Evolutionary conservation across 805 yeast genomes (phyloP), one percentile per base, ranked within the genome.

Genomic region (Kluyveromyces siamensis): DNA sequence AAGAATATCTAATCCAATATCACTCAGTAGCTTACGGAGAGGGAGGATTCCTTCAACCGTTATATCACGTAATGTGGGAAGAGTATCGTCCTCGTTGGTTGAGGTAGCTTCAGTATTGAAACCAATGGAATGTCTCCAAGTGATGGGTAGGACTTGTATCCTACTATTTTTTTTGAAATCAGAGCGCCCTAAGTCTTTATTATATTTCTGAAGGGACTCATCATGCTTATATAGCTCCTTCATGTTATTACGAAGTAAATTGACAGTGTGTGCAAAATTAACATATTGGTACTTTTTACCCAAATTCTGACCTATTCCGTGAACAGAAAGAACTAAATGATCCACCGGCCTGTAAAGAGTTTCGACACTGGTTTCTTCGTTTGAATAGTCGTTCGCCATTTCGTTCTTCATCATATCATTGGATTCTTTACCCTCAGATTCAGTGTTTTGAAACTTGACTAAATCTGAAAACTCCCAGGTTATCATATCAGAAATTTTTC

Each of bases 261-360:
- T 86, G 35, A 88, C 78, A 37, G 89, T 89, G 61, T 89, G 96
- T 8, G 88, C 81, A 69, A 91, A 93, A 65, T 87, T 87, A 25
- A 91, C 83, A 46, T 84, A 81, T 56, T 89, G 90, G 59, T 84
- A 81, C 58, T 79, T 79, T 42, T 80, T 72, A 1, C 96, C 95
- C 46, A 93, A 69, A 16, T 82, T 78, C 66, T 91, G 99, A 1
- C 98, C 99, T 51, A 91, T 87, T 0, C 99, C 99, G 68, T 91
- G 99, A 27, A 91, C 78, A 60, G 96, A 88, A n/a, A 91, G 70
- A 1, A 90, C 79, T 52, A 91, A 68, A 62, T 76, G 79, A 44
- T 72, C 72, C 21, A 76, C 68, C n/a, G 71, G 66, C 45, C 80
- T 62, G 10, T 67, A 62, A 13, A 66, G 64, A 16, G 60, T 67